Percentiles rank a stretch among this genome's conserved stretches.
Evolutionary conservation across 495 filamentous ascomycete genomes (phyloP).

Genomic region (Penicillium flavigenum): DNA sequence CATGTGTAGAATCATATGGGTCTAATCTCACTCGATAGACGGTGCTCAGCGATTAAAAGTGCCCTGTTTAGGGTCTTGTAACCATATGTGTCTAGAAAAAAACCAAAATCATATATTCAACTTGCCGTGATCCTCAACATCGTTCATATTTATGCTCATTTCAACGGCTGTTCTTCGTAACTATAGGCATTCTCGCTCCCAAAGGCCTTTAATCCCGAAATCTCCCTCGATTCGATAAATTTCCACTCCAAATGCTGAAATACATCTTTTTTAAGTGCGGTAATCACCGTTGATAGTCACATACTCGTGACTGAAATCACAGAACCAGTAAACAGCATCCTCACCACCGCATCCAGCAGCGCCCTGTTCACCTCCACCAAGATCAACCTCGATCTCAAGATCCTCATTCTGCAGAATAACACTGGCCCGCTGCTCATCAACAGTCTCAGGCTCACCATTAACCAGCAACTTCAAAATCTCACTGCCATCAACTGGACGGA

Average conservation of each 20-base stretch:
- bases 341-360: slow-evolving; percentile 53
- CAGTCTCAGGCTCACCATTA: slow-evolving; percentile 84
- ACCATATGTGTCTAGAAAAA: slow-evolving; percentile 31
- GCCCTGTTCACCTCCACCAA: slow-evolving; percentile 52
- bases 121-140: slow-evolving; percentile 1
- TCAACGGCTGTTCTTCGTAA: background rate
- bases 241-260: background rate
- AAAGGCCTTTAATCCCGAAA: background rate
- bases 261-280: slow-evolving; percentile 55
- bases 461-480: slow-evolving; percentile 79
- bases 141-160: background rate
- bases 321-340: slow-evolving; percentile 88
- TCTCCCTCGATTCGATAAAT: background rate
- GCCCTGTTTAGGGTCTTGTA: slow-evolving; percentile 26
- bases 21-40: background rate
- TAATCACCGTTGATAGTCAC: slow-evolving; percentile 94
- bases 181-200: background rate
- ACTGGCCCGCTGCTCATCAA: slow-evolving; percentile 85
- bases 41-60: slow-evolving; percentile 12
- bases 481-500: slow-evolving; percentile 82
- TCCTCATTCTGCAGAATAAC: slow-evolving; percentile 86
- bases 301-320: slow-evolving; percentile 98
- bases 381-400: slow-evolving; percentile 73
- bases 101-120: slow-evolving; percentile 23
- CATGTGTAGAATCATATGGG: background rate